These are phyloP conservation scores for Wickerhamomyces queroliae DNA, from an alignment of 805 yeast genomes.

Conservation along the genomic window DNA sequence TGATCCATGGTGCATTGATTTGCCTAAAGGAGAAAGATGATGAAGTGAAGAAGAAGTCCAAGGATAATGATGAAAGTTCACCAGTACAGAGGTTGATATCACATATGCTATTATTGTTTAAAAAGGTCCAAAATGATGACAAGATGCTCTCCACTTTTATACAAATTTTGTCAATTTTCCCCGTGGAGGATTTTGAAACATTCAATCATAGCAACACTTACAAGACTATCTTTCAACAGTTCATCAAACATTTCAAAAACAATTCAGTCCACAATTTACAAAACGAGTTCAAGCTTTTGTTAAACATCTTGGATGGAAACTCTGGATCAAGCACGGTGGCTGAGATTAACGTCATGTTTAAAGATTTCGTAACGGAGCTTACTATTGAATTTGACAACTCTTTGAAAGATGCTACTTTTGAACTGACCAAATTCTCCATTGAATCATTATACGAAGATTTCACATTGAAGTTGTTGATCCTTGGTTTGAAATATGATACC, in stretches of 20 bases:
- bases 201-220: constrained; percentile 10
- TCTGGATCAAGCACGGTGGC: constrained; percentile 3
- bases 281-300: constrained; percentile 7
- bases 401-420: constrained; percentile 8
- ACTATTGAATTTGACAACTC: constrained; percentile 10
- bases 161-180: constrained; percentile 13
- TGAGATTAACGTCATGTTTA: constrained; percentile 7
- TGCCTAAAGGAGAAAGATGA: constrained; percentile 5
- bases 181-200: constrained; percentile 17
- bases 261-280: constrained; percentile 9
- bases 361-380: constrained; percentile 10
- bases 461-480: constrained; percentile 11
- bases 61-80: constrained; percentile 12
- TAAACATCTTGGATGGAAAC: constrained; percentile 3
- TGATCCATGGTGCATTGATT: constrained; percentile 34
- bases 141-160: constrained; percentile 10
- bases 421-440: constrained; percentile 4
- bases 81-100: constrained; percentile 9
- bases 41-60: constrained; percentile 2
- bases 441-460: constrained; percentile 14
- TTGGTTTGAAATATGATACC: constrained; percentile 13
- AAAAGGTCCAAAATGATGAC: constrained; percentile 9
- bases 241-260: constrained; percentile 16
- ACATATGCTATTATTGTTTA: constrained; percentile 6
- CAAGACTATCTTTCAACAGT: constrained; percentile 4